Percentiles rank a stretch among this genome's conserved stretches.
Evolutionary conservation across 495 filamentous ascomycete genomes (phyloP).

Genomic region (Tuber calosporum): DNA sequence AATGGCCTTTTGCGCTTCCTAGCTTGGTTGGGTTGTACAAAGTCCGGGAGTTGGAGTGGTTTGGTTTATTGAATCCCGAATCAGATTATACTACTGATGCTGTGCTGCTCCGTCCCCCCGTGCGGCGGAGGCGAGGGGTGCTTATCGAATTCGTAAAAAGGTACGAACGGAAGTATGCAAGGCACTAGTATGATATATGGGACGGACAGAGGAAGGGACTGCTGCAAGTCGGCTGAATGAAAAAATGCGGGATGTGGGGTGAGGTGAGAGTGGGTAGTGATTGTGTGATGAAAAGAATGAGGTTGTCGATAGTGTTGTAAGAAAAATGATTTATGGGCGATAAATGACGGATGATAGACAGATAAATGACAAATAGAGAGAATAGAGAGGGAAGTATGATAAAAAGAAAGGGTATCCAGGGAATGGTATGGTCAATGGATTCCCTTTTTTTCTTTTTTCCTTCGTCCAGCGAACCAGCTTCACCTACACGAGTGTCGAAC

Average conservation of each 20-base stretch:
- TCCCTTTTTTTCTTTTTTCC: slow-evolving; percentile 2
- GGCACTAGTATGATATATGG: slow-evolving; percentile 2
- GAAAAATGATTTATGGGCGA: background rate
- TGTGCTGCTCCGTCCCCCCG: slow-evolving; percentile 24
- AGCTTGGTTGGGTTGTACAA: slow-evolving; percentile 23
- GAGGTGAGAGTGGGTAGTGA: background rate
- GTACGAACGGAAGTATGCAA: slow-evolving; percentile 1
- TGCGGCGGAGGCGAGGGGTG: slow-evolving; percentile 29
- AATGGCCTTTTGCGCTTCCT: slow-evolving; percentile 1
- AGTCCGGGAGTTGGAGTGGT: slow-evolving; percentile 32
- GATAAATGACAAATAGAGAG: background rate
- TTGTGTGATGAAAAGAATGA: background rate
- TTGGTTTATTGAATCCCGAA: slow-evolving; percentile 30
- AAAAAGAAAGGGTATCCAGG: slow-evolving; percentile 11
- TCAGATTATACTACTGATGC: background rate
- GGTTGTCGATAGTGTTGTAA: background rate
- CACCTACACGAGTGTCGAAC: slow-evolving; percentile 18
- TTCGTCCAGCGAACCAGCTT: slow-evolving; percentile 18
- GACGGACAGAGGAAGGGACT: background rate
- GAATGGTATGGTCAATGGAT: slow-evolving; percentile 7
- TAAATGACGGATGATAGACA: background rate
- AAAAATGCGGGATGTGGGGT: background rate
- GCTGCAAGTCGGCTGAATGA: background rate
- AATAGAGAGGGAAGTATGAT: slow-evolving; percentile 13
- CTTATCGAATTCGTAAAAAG: slow-evolving; percentile 7